These are phyloP conservation scores for Penicillium hordei DNA, from an alignment of 2,329 filamentous ascomycete species.

Conservation along the genomic window DNA sequence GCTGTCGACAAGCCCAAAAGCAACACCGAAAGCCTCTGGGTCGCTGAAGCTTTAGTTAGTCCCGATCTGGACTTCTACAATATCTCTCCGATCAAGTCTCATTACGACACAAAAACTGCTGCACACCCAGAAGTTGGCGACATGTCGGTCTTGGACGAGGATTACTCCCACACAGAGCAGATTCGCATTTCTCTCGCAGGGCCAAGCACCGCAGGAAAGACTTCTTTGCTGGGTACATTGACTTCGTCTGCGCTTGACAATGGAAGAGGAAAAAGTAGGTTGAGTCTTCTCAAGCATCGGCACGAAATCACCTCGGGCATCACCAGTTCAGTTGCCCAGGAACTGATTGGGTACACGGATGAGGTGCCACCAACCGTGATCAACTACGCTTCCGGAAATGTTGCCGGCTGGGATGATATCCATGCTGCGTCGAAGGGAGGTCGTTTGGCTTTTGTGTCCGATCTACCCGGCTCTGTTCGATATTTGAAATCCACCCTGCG, in stretches of 20 bases:
- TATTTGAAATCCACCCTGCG: constrained; percentile 87
- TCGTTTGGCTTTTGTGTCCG: constrained; percentile 81
- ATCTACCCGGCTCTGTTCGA: constrained; percentile 86
- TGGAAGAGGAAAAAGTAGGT: constrained; percentile 81
- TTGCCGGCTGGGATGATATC: constrained; percentile 92
- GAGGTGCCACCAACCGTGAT: constrained; percentile 43
- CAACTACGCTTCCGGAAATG: constrained; percentile 83
- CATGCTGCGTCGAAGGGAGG: constrained; percentile 72
- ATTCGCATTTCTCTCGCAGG: constrained; percentile 84
- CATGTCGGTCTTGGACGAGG: constrained; percentile 18
- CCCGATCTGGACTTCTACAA: constrained; percentile 60
- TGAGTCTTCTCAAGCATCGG: constrained; percentile 85
- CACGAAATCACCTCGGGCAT: constrained; percentile 90
- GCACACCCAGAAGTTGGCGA: background rate
- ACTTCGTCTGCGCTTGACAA: constrained; percentile 89
- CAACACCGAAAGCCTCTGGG: constrained; percentile 65
- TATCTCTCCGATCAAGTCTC: constrained; percentile 17
- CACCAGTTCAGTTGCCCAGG: constrained; percentile 92
- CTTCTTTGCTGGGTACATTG: constrained; percentile 81
- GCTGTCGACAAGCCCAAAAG: constrained; percentile 27
- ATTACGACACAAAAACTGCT: background rate
- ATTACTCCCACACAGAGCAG: constrained; percentile 64
- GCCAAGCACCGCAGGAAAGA: constrained; percentile 88
- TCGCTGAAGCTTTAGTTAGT: constrained; percentile 85
- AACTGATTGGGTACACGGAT: constrained; percentile 77